These are phyloP conservation scores for Podaxis carcinomalis DNA, from an alignment of 768 basidiomycete species.

Conservation along the genomic window DNA sequence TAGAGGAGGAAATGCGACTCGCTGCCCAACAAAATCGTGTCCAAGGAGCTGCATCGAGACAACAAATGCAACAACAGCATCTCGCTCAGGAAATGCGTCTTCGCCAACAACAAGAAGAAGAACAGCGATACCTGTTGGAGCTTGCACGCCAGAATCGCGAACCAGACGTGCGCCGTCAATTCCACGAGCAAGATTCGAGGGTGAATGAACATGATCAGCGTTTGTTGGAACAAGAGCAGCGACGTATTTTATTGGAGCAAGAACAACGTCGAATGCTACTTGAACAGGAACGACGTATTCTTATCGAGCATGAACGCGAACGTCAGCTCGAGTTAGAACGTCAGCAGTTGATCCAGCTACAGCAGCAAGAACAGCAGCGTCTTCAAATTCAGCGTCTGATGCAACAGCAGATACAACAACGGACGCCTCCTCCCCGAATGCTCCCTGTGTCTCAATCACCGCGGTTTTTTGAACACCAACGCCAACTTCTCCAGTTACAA, in stretches of 20 bases:
- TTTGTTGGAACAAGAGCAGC: constrained; percentile 4
- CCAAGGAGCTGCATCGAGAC: constrained; percentile 10
- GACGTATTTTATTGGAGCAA: background rate
- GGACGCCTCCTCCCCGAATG: constrained; percentile 72
- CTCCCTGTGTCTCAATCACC: constrained; percentile 72
- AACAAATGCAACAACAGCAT: constrained; percentile 18
- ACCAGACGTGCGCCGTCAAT: constrained; percentile 4
- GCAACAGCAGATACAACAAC: constrained; percentile 43
- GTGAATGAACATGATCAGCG: constrained; percentile 9
- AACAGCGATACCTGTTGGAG: constrained; percentile 1
- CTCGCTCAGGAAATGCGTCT: constrained; percentile 21
- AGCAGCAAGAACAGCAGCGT: constrained; percentile 41
- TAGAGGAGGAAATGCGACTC: constrained; percentile 80
- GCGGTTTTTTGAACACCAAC: constrained; percentile 73
- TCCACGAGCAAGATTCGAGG: constrained; percentile 3
- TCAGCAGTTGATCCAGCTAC: constrained; percentile 23
- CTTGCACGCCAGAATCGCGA: background rate
- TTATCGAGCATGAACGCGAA: constrained; percentile 12
- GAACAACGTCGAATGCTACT: constrained; percentile 1
- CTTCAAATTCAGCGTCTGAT: constrained; percentile 48
- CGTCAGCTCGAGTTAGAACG: constrained; percentile 16
- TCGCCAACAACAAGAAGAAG: constrained; percentile 26
- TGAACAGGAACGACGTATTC: background rate
- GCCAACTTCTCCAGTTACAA: constrained; percentile 64
- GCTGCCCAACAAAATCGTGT: constrained; percentile 39